A percentile compares a stretch with the other conserved stretches of the same genome.
Evolutionary conservation across 2,329 filamentous ascomycete species (phyloP).

Genomic region (Pseudopyrenochaeta lycopersici): DNA sequence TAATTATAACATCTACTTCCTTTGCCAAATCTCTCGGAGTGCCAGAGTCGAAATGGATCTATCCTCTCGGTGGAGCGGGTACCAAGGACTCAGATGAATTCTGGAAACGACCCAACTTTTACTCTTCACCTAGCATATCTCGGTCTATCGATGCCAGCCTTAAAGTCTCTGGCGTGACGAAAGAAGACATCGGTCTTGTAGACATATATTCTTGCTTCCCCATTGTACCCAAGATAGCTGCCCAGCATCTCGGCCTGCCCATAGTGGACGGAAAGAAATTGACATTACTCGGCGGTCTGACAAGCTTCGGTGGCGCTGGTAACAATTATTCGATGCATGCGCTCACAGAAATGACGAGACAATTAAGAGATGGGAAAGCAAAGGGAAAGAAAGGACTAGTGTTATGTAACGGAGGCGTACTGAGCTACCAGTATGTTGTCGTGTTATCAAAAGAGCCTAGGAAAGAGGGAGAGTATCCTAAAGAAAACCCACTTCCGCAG

Average conservation of each 20-base stretch:
- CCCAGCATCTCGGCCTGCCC: conserved; percentile 65
- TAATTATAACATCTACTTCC: conserved; percentile 67
- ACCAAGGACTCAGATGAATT: conserved; percentile 68
- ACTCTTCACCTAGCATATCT: conserved; percentile 66
- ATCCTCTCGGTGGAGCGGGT: conserved; percentile 70
- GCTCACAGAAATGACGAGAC: conserved; percentile 52
- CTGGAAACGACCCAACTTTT: conserved; percentile 69
- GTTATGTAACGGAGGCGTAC: conserved; percentile 71
- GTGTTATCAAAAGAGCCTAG: conserved; percentile 62
- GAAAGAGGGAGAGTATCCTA: conserved; percentile 57
- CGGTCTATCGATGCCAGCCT: conserved; percentile 66
- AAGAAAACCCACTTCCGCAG: conserved; percentile 56
- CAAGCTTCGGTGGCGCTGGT: conserved; percentile 74
- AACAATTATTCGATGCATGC: conserved; percentile 77
- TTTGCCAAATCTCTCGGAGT: conserved; percentile 65
- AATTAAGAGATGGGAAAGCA: conserved; percentile 58
- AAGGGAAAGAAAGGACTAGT: conserved; percentile 63
- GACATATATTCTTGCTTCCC: conserved; percentile 77
- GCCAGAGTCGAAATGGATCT: conserved; percentile 67
- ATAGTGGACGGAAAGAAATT: conserved; percentile 58
- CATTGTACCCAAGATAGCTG: conserved; percentile 73
- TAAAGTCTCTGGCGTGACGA: conserved; percentile 55
- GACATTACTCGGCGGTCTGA: conserved; percentile 71
- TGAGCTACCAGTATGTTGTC: conserved; percentile 72
- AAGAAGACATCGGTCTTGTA: conserved; percentile 65